These are phyloP conservation scores for Kentomonas sorsogonicus DNA, from an alignment of 208 protist genomes.

Conservation along the genomic window DNA sequence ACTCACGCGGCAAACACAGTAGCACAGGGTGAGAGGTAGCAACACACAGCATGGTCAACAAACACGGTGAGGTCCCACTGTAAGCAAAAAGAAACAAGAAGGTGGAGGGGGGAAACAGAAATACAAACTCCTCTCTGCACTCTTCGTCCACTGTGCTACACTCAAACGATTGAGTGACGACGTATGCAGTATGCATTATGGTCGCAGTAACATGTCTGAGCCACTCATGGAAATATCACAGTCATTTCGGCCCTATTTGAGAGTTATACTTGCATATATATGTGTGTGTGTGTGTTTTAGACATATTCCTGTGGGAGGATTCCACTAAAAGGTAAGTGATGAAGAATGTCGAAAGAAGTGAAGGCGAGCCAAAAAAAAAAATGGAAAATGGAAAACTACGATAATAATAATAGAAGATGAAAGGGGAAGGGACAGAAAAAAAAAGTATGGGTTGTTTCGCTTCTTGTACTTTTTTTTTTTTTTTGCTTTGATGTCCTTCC, in stretches of 20 bases:
- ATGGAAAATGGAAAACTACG: not conserved
- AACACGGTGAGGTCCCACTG: not conserved
- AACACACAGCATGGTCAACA: no score
- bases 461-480: constrained; percentile 8
- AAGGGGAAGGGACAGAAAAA: not conserved
- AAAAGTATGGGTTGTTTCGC: not conserved
- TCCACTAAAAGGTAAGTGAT: not conserved
- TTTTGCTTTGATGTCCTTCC: constrained; percentile 2
- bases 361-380: constrained; percentile 7
- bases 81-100: not conserved
- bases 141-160: not conserved
- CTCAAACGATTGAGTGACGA: no score
- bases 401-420: constrained; percentile 2
- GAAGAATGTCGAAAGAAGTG: not conserved
- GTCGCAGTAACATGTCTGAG: no score
- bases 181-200: no score
- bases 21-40: no score
- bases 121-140: constrained; percentile 3
- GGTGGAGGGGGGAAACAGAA: constrained; percentile 10
- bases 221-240: no score
- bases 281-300: no score
- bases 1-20: no score
- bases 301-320: no score
- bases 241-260: no score
- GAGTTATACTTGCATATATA: no score